Base-by-base conservation (phyloP, 805 yeast species). In the Lipomyces sp. region DNA sequence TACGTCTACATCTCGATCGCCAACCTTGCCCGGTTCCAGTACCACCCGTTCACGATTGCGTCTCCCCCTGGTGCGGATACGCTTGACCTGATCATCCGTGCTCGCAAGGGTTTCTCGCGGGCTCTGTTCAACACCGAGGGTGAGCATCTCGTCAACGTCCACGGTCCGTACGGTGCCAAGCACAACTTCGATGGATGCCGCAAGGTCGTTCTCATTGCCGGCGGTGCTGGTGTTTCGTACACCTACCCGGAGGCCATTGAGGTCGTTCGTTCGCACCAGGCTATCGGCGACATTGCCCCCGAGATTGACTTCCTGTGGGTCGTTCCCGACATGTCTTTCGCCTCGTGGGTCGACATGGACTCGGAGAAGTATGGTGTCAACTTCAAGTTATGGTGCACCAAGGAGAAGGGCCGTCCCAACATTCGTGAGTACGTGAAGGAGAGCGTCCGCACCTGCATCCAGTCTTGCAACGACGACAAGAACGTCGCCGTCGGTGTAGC, bases 211-310 rank as follows among this genome's bases (percentile, higher is more conserved):
- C 59, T 65, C 16, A 52, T 65, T 19, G 60, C 68, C n/a, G 68
- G 68, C 11, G 68, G 68, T 3, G 64, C 68, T 13, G 68, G 68
- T 22, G 63, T 65, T 2, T 63, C 68, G 2, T 65, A 60, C 51
- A 64, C 67, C 14, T 65, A 47, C 47, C 62, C 68, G 26, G 57
- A 57, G 55, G 51, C 55, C 10, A 35, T 51, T 14, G 55, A 49
- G 45, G 39, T 52, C 21, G 51, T 55, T n/a, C 53, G 52, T 16
- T 23, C 57, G 13, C 39, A 38, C 43, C 29, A 29, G 22, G 53
- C 55, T n/a, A 42, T 47, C 36, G 50, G 45, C 34, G 52, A 53
- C 28, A 31, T 45, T 26, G 42, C 47, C 23, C 57, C 56, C 19
- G 64, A 61, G 45, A 52, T 64, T 19, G 55, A 55, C 44, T 62